These are phyloP conservation scores for Gossypium davidsonii DNA, from an alignment of 441 rosid genomes.

Conservation along the genomic window DNA sequence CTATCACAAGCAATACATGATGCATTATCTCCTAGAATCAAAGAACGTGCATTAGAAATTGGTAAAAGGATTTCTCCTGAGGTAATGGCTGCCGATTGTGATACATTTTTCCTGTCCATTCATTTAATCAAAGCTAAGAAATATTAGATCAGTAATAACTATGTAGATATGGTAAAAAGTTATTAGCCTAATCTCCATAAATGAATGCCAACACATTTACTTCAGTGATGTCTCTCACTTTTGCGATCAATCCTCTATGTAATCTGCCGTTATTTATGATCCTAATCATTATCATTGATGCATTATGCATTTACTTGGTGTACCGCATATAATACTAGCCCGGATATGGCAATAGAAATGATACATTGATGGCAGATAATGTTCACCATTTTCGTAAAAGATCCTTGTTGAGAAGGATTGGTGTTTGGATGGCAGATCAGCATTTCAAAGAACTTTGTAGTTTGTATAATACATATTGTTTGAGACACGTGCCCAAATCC, in stretches of 20 bases:
- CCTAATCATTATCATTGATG: neutral
- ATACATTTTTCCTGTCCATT: neutral
- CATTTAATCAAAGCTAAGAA: neutral
- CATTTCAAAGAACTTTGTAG: neutral
- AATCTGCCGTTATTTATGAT: neutral
- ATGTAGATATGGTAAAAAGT: neutral
- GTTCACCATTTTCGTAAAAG: neutral
- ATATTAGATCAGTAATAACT: neutral
- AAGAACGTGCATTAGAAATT: conserved; percentile 45
- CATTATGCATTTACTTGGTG: neutral
- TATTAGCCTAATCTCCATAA: neutral
- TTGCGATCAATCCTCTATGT: neutral
- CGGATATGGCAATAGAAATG: neutral
- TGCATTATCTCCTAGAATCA: conserved; percentile 48
- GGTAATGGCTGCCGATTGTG: conserved; percentile 32
- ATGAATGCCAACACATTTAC: neutral
- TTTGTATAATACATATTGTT: neutral
- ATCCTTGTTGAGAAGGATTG: neutral
- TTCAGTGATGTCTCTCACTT: neutral
- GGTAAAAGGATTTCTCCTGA: conserved; percentile 50
- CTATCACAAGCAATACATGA: conserved; percentile 45
- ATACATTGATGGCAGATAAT: neutral
- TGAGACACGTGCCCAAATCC: neutral
- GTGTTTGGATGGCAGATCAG: neutral
- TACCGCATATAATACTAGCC: neutral